A percentile compares a stretch with the other conserved stretches of the same genome.
phyloP scores from a whole-genome alignment of 1,139 yeast species.

The Zygosaccharomyces sapae region DNA sequence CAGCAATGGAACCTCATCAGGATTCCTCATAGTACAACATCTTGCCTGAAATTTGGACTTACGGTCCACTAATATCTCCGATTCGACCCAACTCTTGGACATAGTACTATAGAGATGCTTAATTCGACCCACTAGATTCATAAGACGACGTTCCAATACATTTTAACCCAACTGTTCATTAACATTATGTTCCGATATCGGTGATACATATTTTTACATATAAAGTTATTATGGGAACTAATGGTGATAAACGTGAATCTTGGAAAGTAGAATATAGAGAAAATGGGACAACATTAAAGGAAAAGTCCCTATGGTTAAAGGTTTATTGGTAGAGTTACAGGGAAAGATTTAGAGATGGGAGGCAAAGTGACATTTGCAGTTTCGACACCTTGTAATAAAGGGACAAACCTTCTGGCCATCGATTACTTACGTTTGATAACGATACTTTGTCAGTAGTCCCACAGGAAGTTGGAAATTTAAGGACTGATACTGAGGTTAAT shows the following conservation, averaged over 20 bases:
- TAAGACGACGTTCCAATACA: neutral
- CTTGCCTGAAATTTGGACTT: conserved; percentile 64
- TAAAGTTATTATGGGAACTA: neutral
- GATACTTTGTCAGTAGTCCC: conserved; percentile 15
- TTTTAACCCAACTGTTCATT: neutral
- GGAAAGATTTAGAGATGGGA: conserved; percentile 13
- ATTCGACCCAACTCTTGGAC: conserved; percentile 36
- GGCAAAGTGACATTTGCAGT: conserved; percentile 23
- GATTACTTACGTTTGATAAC: conserved; percentile 20
- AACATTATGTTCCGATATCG: conserved; percentile 39
- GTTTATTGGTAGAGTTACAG: neutral
- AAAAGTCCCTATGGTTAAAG: conserved; percentile 1
- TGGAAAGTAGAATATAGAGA: conserved; percentile 44
- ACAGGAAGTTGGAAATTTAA: conserved; percentile 5
- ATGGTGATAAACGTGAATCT: conserved; percentile 29
- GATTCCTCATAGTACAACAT: conserved; percentile 40
- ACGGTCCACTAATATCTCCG: conserved; percentile 41
- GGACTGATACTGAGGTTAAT: conserved; percentile 20
- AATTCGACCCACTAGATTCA: conserved; percentile 1
- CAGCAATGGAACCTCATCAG: conserved; percentile 41
- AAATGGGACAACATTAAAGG: neutral
- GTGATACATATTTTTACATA: neutral
- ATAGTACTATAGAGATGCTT: conserved; percentile 1
- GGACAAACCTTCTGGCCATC: conserved; percentile 24
- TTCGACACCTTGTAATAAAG: conserved; percentile 27